Percentiles rank a stretch among this genome's conserved stretches.
Evolutionary conservation across 2,329 filamentous ascomycete species (phyloP).

Genomic region (Arthroderma uncinatum): DNA sequence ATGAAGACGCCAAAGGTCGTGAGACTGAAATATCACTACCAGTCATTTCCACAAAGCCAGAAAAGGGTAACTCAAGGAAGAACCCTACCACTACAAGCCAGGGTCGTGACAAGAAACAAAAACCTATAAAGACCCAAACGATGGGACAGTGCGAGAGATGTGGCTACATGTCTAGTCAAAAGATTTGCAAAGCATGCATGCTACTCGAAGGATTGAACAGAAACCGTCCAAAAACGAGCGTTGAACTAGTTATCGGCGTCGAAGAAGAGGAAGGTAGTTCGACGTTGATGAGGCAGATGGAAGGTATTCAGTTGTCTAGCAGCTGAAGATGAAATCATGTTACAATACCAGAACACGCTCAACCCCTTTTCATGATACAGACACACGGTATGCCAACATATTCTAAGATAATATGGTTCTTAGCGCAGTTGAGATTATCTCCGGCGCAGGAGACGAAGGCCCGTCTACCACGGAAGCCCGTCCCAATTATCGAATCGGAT

Average conservation of each 20-base stretch:
- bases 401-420: no score
- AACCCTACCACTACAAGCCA: slow-evolving; percentile 15
- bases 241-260: slow-evolving; percentile 33
- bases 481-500: no score
- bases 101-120: slow-evolving; percentile 20
- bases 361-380: no score
- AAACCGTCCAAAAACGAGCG: slow-evolving; percentile 39
- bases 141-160: slow-evolving; percentile 77
- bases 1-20: slow-evolving; percentile 48
- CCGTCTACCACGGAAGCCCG: no score
- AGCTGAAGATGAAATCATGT: slow-evolving; percentile 9
- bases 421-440: no score
- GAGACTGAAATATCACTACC: slow-evolving; percentile 55
- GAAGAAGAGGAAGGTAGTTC: slow-evolving; percentile 43
- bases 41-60: slow-evolving; percentile 6
- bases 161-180: slow-evolving; percentile 91
- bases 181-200: slow-evolving; percentile 85
- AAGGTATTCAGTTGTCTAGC: slow-evolving; percentile 28
- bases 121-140: slow-evolving; percentile 45
- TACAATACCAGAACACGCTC: no score
- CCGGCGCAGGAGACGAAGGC: no score
- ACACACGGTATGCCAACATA: no score
- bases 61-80: slow-evolving; percentile 8
- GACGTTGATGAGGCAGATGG: slow-evolving; percentile 42
- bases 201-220: slow-evolving; percentile 87